These are phyloP conservation scores for Apiotrichum gamsii DNA, from an alignment of 1,284 basidiomycete species.

Conservation along the genomic window DNA sequence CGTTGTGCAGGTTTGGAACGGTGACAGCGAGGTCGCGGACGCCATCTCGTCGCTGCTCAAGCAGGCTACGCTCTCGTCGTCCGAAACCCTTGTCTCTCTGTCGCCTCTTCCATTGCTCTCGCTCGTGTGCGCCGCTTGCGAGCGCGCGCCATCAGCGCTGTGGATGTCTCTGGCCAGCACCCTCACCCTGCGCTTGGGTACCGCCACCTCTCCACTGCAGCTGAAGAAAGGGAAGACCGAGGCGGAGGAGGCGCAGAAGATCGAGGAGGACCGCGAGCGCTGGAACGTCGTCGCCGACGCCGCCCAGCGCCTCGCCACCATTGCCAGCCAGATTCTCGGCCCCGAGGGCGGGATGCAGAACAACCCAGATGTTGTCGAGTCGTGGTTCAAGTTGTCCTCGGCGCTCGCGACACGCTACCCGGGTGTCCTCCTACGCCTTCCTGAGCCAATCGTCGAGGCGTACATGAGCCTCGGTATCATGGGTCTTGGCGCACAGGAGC, in stretches of 20 bases:
- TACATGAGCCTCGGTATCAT: conserved; percentile 66
- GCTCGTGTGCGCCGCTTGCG: conserved; percentile 67
- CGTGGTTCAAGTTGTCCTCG: conserved; percentile 68
- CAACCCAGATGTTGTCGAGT: conserved; percentile 81
- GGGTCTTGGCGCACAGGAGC: conserved; percentile 69
- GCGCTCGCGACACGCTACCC: conserved; percentile 65
- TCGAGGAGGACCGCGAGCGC: conserved; percentile 23
- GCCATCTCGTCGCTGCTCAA: conserved; percentile 39
- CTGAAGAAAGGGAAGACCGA: conserved; percentile 30
- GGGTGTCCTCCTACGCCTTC: conserved; percentile 60
- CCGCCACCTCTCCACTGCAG: conserved; percentile 50
- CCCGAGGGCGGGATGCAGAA: conserved; percentile 58
- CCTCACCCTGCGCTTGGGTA: conserved; percentile 69
- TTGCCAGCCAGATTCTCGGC: conserved; percentile 56
- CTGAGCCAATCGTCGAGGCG: conserved; percentile 60
- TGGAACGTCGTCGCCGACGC: conserved; percentile 47
- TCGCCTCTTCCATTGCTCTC: conserved; percentile 69
- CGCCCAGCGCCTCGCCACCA: conserved; percentile 58
- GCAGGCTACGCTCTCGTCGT: conserved; percentile 33
- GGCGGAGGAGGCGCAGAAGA: conserved; percentile 22
- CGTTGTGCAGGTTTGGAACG: conserved; percentile 66
- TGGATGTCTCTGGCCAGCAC: conserved; percentile 77
- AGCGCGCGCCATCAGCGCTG: conserved; percentile 65
- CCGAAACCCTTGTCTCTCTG: conserved; percentile 65
- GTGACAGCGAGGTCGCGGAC: conserved; percentile 65